Percentiles rank a stretch among this genome's conserved stretches.
phyloP scores from a whole-genome alignment of 208 protist species.

The Leishmania martiniquensis region DNA sequence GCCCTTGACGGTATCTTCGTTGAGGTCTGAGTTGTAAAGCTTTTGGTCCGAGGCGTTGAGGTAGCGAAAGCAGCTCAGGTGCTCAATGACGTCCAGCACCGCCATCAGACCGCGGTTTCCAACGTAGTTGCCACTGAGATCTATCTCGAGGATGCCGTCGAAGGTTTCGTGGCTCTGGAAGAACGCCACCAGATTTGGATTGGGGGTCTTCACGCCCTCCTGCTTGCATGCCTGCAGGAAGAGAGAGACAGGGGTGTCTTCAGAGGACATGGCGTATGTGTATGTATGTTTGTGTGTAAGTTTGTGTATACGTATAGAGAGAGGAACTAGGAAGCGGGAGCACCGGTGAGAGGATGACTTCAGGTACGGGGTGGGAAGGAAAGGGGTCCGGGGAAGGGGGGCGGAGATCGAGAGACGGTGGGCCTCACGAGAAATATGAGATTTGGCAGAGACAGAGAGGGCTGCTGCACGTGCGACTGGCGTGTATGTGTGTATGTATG shows the following conservation, averaged over 20 bases:
- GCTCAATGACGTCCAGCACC: slow-evolving; percentile 74
- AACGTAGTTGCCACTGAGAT: slow-evolving; percentile 85
- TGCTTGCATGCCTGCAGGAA: slow-evolving; percentile 80
- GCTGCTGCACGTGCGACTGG: too few relatives aligned
- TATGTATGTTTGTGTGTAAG: slow-evolving; percentile 2
- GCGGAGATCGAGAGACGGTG: too few relatives aligned
- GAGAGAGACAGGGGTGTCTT: slow-evolving; percentile 58
- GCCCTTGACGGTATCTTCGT: slow-evolving; percentile 87
- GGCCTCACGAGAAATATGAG: too few relatives aligned
- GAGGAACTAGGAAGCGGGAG: not conserved
- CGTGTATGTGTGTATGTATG: slow-evolving; percentile 24
- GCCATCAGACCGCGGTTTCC: slow-evolving; percentile 90
- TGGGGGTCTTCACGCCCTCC: slow-evolving; percentile 84
- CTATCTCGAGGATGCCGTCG: slow-evolving; percentile 81
- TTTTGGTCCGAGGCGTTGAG: slow-evolving; percentile 87
- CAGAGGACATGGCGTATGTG: slow-evolving; percentile 30
- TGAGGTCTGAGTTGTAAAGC: slow-evolving; percentile 92
- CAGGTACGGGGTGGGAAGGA: too few relatives aligned
- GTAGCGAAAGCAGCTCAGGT: slow-evolving; percentile 79
- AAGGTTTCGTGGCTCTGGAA: slow-evolving; percentile 67
- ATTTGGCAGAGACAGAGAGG: too few relatives aligned
- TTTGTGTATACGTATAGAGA: slow-evolving; percentile 5
- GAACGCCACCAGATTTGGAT: slow-evolving; percentile 70
- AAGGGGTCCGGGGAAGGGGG: too few relatives aligned
- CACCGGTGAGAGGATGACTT: too few relatives aligned